A percentile compares a stretch with the other conserved stretches of the same genome.
These are phyloP conservation scores for Aspergillus bertholletiae DNA, from an alignment of 495 filamentous ascomycete species.

Conservation along the genomic window DNA sequence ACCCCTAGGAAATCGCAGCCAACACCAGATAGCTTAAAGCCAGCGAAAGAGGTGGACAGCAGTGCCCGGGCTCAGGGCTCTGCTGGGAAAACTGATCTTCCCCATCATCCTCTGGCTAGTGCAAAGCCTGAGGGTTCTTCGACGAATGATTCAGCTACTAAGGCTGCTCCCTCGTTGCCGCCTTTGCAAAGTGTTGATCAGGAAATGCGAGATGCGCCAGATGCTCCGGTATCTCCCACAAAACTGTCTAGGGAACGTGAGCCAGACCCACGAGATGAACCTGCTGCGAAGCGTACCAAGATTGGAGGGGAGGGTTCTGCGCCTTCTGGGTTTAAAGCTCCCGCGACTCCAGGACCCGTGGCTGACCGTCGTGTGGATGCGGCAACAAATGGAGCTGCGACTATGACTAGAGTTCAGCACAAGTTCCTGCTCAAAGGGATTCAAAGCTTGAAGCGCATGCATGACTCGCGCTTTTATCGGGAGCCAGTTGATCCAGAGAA, in stretches of 20 bases:
- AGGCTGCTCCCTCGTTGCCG: constrained; percentile 12
- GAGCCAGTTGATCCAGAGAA: constrained; percentile 69
- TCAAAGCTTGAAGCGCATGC: constrained; percentile 75
- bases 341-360: constrained; percentile 28
- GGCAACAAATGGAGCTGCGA: constrained; percentile 14
- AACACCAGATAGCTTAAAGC: constrained; percentile 9
- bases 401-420: constrained; percentile 55
- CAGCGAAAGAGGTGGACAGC: constrained; percentile 2
- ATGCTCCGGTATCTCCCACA: constrained; percentile 37
- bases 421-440: constrained; percentile 52
- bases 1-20: constrained; percentile 20
- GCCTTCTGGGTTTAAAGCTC: constrained; percentile 34
- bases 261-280: constrained; percentile 64
- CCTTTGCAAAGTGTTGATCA: constrained; percentile 28
- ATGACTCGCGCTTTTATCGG: constrained; percentile 67
- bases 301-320: constrained; percentile 42
- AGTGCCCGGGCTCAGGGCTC: constrained; percentile 8
- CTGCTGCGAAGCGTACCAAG: constrained; percentile 73
- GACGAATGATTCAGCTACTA: constrained; percentile 1
- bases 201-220: constrained; percentile 39
- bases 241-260: constrained; percentile 72
- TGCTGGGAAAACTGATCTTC: constrained; percentile 29
- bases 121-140: constrained; percentile 5
- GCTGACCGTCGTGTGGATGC: constrained; percentile 14
- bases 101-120: constrained; percentile 29